phyloP scores from a whole-genome alignment of 768 basidiomycete species.

The Filobasidium wieringae region DNA sequence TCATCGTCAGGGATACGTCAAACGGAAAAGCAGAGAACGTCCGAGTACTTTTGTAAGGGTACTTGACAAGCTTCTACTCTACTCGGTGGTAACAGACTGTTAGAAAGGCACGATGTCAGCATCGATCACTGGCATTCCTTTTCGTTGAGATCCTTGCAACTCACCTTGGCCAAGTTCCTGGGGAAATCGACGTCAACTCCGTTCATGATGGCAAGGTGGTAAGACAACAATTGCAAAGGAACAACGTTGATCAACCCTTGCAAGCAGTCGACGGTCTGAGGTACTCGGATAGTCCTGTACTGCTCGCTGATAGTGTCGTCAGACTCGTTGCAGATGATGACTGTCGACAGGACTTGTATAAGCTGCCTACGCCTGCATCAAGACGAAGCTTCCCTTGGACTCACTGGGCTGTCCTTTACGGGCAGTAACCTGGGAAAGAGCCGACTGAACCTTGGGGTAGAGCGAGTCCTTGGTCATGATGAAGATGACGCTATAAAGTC shows the following conservation, averaged over 20 bases:
- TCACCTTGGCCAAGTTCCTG: constrained; percentile 58
- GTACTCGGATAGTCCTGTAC: constrained; percentile 79
- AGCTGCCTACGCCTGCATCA: background rate
- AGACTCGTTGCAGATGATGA: constrained; percentile 89
- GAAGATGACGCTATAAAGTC: constrained; percentile 80
- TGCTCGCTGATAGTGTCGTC: constrained; percentile 62
- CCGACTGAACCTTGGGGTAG: constrained; percentile 95
- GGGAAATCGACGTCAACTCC: constrained; percentile 99
- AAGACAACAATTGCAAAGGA: constrained; percentile 86
- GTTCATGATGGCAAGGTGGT: constrained; percentile 88
- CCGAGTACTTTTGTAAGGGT: no score
- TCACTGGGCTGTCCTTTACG: constrained; percentile 66
- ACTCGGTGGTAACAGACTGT: constrained; percentile 22
- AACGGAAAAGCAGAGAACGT: no score
- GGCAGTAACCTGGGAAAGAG: constrained; percentile 91
- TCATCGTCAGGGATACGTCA: no score
- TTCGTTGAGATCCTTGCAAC: background rate
- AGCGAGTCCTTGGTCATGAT: constrained; percentile 98
- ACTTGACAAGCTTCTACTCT: constrained; percentile 1
- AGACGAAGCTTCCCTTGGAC: constrained; percentile 4
- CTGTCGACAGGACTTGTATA: constrained; percentile 42
- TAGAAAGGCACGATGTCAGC: background rate
- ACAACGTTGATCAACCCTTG: constrained; percentile 96
- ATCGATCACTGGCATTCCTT: background rate
- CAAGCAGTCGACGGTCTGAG: constrained; percentile 82